These are phyloP conservation scores for Trichosanthes truncata DNA, from an alignment of 306 rosid species.

Conservation along the genomic window DNA sequence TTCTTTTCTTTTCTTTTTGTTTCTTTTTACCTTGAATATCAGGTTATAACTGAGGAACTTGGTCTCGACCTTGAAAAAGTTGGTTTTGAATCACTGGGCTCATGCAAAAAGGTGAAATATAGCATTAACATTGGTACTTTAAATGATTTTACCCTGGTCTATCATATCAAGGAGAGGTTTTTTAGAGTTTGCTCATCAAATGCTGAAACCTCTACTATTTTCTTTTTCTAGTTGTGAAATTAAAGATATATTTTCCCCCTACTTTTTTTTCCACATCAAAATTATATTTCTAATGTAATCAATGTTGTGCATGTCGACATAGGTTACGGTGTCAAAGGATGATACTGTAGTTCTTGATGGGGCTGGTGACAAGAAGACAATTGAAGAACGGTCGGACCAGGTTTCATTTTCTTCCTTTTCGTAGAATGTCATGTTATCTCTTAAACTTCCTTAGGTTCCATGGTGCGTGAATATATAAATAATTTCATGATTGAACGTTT, in stretches of 20 bases:
- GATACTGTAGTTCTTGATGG: slow-evolving; percentile 92
- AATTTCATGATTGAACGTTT: not conserved
- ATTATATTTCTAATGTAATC: not conserved
- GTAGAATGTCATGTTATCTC: not conserved
- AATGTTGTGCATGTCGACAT: slow-evolving; percentile 9
- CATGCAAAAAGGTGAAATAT: slow-evolving; percentile 70
- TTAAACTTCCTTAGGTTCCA: not conserved
- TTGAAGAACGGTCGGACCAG: slow-evolving; percentile 96
- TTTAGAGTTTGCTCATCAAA: not conserved
- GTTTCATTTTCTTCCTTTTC: slow-evolving; percentile 21
- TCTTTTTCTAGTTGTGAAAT: not conserved
- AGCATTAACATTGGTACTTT: not conserved
- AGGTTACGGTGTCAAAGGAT: slow-evolving; percentile 84
- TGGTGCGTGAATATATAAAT: not conserved
- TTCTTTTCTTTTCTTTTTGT: not conserved
- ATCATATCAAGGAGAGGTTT: not conserved
- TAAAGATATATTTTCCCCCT: not conserved
- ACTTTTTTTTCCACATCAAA: not conserved
- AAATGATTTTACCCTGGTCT: not conserved
- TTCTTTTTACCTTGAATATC: not conserved
- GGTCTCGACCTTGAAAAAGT: slow-evolving; percentile 83
- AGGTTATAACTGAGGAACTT: slow-evolving; percentile 94
- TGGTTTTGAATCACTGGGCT: slow-evolving; percentile 55
- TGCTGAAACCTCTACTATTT: not conserved
- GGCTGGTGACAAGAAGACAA: slow-evolving; percentile 72